Evolutionary conservation across 768 basidiomycete genomes (phyloP), one percentile per base, ranked within the genome.

Genomic region (Pisolithus albus): DNA sequence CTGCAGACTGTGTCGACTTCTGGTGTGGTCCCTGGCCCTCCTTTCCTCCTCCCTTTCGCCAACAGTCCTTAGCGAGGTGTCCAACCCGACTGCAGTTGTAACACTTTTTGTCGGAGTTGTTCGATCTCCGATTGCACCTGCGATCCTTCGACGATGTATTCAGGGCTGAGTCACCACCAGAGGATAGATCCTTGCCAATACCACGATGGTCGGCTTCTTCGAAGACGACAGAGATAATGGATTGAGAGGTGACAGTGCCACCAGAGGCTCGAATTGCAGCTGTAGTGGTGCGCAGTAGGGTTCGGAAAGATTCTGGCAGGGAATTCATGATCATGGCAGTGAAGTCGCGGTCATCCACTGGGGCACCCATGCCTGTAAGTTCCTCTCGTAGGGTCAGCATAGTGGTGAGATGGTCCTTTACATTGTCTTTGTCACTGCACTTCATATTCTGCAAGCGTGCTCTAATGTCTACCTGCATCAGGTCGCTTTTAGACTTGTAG

Each of bases 21-120:
- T 61, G 62, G 8, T 61, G 54, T 0, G 61, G 69, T 7, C 66
- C 55, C 60, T 72, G 70, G 7, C 71, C 70, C 39, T 69, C 69
- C 54, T 68, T 66, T 40, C 70, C 68, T 26, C 72, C 67, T 19
- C 70, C 71, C 43, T 61, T 50, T 9, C 59, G 58, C 51, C 56
- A 73, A 50, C 71, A 73, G 11, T 67, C 47, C 16, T 52, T 50
- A 16, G 59, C 59, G 3, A 45, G 19, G 34, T 73, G 69, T 1
- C 68, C 62, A 48, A 48, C 47, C 46, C 24, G 39, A 47, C 5
- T 41, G 28, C 70, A 72, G 47, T 68, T 70, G 9, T 19, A 38
- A 38, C 47, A 48, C 21, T 39, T 48, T 21, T 26, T 38, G 7
- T 48, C 37, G 3, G 37, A 16, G 7, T 48, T 39, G 1, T 36